A percentile compares a stretch with the other conserved stretches of the same genome.
Conservation (phyloP, 768 basidiomycete genomes). For the Suillus hirtellus region DNA sequence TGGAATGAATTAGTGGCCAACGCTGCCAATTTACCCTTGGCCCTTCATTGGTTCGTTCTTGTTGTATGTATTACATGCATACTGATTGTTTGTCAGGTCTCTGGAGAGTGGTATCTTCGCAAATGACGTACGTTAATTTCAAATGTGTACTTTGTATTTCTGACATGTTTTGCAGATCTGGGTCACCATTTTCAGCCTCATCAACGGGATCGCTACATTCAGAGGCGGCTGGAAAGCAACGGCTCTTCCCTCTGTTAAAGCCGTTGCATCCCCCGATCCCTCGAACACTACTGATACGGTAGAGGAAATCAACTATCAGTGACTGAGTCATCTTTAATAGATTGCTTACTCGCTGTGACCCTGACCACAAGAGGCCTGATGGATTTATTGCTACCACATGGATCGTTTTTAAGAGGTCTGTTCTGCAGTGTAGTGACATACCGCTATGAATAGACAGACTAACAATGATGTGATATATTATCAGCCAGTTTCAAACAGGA, state of each 20-base stretch:
- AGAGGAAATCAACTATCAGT: neutral
- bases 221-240: slow-evolving; percentile 74
- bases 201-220: slow-evolving; percentile 62
- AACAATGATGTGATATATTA: neutral
- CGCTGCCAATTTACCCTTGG: slow-evolving; percentile 75
- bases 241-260: slow-evolving; percentile 30
- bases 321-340: neutral
- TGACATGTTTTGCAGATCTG: slow-evolving; percentile 34
- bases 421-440: neutral
- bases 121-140: slow-evolving; percentile 51
- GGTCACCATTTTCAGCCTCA: slow-evolving; percentile 42
- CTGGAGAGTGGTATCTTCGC: slow-evolving; percentile 63
- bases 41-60: slow-evolving; percentile 66
- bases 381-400: neutral
- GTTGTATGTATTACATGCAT: neutral
- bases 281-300: slow-evolving; percentile 1
- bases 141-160: neutral
- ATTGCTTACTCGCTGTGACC: neutral
- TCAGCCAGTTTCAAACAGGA: too few species aligned
- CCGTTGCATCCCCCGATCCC: neutral
- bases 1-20: slow-evolving; percentile 75
- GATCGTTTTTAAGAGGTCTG: neutral
- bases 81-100: slow-evolving; percentile 49
- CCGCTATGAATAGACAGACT: neutral
- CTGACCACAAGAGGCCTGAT: too few species aligned